Conservation (phyloP, 2,329 filamentous ascomycete species). For the Penicillium expansum region DNA sequence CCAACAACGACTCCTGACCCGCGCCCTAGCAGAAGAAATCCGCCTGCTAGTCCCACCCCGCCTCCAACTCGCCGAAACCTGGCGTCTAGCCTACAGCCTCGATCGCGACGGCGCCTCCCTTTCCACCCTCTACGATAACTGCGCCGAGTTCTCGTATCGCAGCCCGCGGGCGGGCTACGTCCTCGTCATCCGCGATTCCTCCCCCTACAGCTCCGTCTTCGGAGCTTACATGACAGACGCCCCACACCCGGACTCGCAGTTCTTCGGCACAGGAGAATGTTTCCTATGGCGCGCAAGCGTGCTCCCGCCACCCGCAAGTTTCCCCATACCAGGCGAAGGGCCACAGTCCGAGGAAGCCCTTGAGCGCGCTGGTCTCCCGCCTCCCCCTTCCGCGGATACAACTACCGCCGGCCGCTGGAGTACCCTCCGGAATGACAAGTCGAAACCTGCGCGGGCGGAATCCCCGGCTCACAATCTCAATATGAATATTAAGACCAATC, state of each 20-base stretch:
- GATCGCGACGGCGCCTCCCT: conserved; percentile 90
- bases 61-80: conserved; percentile 81
- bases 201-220: conserved; percentile 58
- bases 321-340: conserved; percentile 12
- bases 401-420: conserved; percentile 61
- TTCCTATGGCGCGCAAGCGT: conserved; percentile 81
- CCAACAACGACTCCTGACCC: conserved; percentile 63
- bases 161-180: conserved; percentile 79
- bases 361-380: conserved; percentile 59
- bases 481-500: conserved; percentile 26
- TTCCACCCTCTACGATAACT: conserved; percentile 79
- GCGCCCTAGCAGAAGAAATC: conserved; percentile 84
- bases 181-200: conserved; percentile 75
- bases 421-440: conserved; percentile 47
- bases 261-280: conserved; percentile 95
- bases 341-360: conserved; percentile 42
- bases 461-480: conserved; percentile 24
- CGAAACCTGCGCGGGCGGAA: conserved; percentile 7
- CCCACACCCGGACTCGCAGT: conserved; percentile 75
- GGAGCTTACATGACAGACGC: conserved; percentile 91
- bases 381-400: conserved; percentile 66
- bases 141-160: conserved; percentile 62
- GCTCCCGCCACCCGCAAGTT: conserved; percentile 46
- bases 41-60: conserved; percentile 82
- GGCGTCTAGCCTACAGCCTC: conserved; percentile 82